Evolutionary conservation across 768 basidiomycete species (phyloP).

Genomic region (Neoboletus subvelutipes): DNA sequence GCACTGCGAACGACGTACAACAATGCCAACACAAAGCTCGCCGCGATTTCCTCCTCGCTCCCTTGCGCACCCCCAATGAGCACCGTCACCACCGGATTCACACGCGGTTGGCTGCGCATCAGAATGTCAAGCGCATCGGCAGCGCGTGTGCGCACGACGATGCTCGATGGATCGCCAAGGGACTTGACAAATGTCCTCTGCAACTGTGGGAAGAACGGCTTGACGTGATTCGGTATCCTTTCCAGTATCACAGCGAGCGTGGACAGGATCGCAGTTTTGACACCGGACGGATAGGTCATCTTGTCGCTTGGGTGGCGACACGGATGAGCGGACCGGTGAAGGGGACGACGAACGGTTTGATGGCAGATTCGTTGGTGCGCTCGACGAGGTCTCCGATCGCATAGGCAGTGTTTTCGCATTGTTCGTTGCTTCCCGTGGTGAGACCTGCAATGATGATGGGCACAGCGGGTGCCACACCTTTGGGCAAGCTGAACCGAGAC

Average conservation of each 20-base stretch:
- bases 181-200: conserved; percentile 97
- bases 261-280: conserved; percentile 87
- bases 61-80: too few relatives aligned
- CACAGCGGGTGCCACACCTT: conserved; percentile 80
- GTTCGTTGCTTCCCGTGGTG: conserved; percentile 66
- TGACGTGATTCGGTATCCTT: conserved; percentile 84
- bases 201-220: conserved; percentile 97
- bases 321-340: conserved; percentile 44
- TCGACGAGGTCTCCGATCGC: conserved; percentile 96
- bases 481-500: conserved; percentile 82
- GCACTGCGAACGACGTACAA: too few relatives aligned
- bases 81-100: too few relatives aligned
- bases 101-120: too few relatives aligned
- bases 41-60: too few relatives aligned
- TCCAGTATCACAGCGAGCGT: conserved; percentile 85
- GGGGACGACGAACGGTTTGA: conserved; percentile 94
- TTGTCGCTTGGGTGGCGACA: conserved; percentile 31
- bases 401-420: conserved; percentile 92
- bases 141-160: too few relatives aligned
- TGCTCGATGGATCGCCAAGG: conserved; percentile 73
- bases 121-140: too few relatives aligned
- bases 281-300: conserved; percentile 86
- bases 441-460: conserved; percentile 69
- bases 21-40: too few relatives aligned
- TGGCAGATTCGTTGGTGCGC: conserved; percentile 75